Percentiles rank a stretch among this genome's conserved stretches.
These are phyloP conservation scores for Secale cereale DNA, from an alignment of 176 grass and related monocot genomes.

Conservation along the genomic window DNA sequence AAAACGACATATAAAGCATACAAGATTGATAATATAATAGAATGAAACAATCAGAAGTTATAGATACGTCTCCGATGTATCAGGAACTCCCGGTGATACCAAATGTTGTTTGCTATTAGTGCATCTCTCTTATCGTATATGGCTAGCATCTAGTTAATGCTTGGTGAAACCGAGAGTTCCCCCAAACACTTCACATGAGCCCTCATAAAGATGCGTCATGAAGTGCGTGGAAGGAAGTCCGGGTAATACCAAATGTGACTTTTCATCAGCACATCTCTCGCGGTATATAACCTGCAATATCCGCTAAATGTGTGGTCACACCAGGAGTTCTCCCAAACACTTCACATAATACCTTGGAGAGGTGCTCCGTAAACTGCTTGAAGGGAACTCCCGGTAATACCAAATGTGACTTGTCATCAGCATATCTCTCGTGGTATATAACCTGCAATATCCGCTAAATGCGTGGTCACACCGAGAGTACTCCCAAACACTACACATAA, in stretches of 20 bases:
- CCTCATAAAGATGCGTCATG: neutral
- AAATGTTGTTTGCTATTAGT: neutral
- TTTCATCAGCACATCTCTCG: no score
- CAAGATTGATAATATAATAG: no score
- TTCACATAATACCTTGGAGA: neutral
- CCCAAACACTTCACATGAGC: slow-evolving; percentile 56
- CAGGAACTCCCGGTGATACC: slow-evolving; percentile 33
- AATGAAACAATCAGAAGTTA: no score
- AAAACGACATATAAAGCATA: no score
- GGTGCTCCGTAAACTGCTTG: slow-evolving; percentile 36
- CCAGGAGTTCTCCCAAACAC: neutral
- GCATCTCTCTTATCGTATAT: neutral
- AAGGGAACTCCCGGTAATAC: slow-evolving; percentile 38
- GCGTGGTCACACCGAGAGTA: slow-evolving; percentile 8
- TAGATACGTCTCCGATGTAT: no score
- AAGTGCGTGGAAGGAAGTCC: neutral
- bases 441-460: no score
- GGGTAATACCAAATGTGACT: neutral
- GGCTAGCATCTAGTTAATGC: neutral
- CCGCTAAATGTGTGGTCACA: neutral
- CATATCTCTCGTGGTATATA: no score
- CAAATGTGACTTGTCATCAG: no score
- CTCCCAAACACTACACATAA: slow-evolving; percentile 40
- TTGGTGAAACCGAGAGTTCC: slow-evolving; percentile 38
- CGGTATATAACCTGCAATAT: neutral